Evolutionary conservation across 306 rosid genomes (phyloP), one percentile per base, ranked within the genome.

Genomic region (Nissolia schottii): DNA sequence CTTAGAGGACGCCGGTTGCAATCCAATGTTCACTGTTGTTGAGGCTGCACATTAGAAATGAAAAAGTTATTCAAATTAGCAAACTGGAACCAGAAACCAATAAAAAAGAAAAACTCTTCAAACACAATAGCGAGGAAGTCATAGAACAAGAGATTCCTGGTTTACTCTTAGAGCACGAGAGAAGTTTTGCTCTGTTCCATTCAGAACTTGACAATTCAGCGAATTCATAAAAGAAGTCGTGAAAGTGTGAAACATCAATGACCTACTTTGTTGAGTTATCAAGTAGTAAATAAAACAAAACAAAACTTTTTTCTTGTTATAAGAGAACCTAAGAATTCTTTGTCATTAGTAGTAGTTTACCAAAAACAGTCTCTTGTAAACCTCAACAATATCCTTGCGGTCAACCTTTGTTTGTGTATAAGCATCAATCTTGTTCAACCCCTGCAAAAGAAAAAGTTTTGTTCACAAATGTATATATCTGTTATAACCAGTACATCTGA

Each of bases 361-460:
- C 96, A 81, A 13, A 34, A 84, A 80, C 5, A 77, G 82, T 37
- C 61, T 81, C 84, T 81, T 90, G 89, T 59, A 92, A 27, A 0
- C 0, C n/a, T 68, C 87, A 59, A 92, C 77, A 4, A 68, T 32
- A 76, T 83, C 81, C 22, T 77, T 54, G n/a, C 91, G 90, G 81
- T 87, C 78, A 4, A 53, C 5, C 80, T 73, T 90, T 45, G 96
- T 92, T 41, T 66, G 80, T 82, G 83, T 76, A 53, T 92, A 92
- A 35, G 93, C 92, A 40, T 82, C 85, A n/a, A 80, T 77, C 73
- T 92, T 88, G 86, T 88, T 86, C 63, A 91, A 1, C 80, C 80
- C 94, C 97, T 88, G 81, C 75, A 76, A 23, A 67, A 45, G 27
- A 48, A 29, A 68, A 51, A 77, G 7, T 53, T 60, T 51, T n/a